Evolutionary conservation across 352 stramenopile species (phyloP).

Genomic region (Globisporangium middletonii): DNA sequence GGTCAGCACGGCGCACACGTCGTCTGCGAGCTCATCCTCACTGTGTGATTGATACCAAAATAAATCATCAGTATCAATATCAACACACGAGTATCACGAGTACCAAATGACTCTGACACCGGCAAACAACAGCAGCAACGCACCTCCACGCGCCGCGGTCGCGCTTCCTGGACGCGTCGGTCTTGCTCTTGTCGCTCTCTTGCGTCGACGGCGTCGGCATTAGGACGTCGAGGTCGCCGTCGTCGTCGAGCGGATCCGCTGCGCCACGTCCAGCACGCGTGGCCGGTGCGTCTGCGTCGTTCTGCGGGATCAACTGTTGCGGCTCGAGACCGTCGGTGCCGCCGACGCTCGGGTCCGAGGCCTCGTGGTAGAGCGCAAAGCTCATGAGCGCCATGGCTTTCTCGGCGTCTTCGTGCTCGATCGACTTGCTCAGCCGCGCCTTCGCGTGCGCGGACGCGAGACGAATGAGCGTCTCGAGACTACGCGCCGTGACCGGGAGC

Average conservation of each 20-base stretch:
- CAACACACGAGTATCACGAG: neutral
- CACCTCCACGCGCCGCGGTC: slow-evolving; percentile 59
- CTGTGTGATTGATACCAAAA: slow-evolving; percentile 11
- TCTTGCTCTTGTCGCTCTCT: slow-evolving; percentile 4
- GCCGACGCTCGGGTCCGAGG: slow-evolving; percentile 30
- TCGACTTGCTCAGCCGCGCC: slow-evolving; percentile 85
- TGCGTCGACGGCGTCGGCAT: slow-evolving; percentile 16
- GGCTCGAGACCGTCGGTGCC: slow-evolving; percentile 7
- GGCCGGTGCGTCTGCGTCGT: neutral
- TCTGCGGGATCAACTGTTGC: neutral
- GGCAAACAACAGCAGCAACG: slow-evolving; percentile 12
- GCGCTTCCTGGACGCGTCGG: slow-evolving; percentile 50
- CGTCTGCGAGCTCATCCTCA: slow-evolving; percentile 49
- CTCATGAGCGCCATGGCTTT: slow-evolving; percentile 95
- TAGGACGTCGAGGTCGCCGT: slow-evolving; percentile 19
- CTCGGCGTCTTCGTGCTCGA: slow-evolving; percentile 80
- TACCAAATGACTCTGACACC: neutral
- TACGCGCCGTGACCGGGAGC: slow-evolving; percentile 96
- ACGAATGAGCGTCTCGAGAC: slow-evolving; percentile 99
- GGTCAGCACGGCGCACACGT: slow-evolving; percentile 52
- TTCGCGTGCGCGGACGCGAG: slow-evolving; percentile 98
- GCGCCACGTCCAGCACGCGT: slow-evolving; percentile 5
- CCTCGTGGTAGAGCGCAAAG: slow-evolving; percentile 98
- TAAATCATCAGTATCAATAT: neutral
- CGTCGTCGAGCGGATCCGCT: slow-evolving; percentile 12